Evolutionary conservation across 2,329 filamentous ascomycete genomes (phyloP), one percentile per base, ranked within the genome.

Genomic region (Ophiostoma ips): DNA sequence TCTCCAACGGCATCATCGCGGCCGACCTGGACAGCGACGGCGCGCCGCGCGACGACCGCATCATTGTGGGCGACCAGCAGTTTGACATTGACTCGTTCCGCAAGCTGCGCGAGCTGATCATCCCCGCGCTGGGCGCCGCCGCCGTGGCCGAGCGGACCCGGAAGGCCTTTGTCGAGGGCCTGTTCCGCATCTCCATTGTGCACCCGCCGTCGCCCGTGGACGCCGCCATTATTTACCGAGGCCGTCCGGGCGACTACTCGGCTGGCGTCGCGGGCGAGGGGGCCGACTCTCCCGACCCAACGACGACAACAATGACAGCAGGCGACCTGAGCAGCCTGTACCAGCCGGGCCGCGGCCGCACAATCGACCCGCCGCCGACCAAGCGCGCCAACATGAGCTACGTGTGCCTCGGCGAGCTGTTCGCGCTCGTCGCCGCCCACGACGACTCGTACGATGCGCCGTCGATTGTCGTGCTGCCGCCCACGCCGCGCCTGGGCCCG

Each of bases 101-200:
- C 30, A 72, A 74, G 46, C 69, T 96, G 1, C 76, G 81, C 36
- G 71, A 76, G 10, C 71, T 95, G 33, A 80, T 94, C 37, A 83
- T 87, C 5, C 83, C 87, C 0, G 68, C 76, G 2, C 73, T 96
- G 0, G 84, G 88, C 2, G 75, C 79, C 0, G 62, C 75, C 6
- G 65, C 69, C 2, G 75, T 95, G 7, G 71, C 79, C 1, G 81
- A 89, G 55, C 69, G 70, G 54, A 77, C 82, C 3, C 78, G 87
- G 37, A 75, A 75, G 49, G 67, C 75, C 1, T 95, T 89, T 59
- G 78, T 83, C 0, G 76, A 82, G 55, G 83, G 80, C 21, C 73
- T 98, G 1, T 94, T 96, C 67, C 72, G 75, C 43, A 85, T 80
- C 30, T 95, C 88, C 1, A 78, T 95, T 51, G 80, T 95, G 47